Evolutionary conservation across 345 rosid genomes (phyloP).

Genomic region (Populus simonii): DNA sequence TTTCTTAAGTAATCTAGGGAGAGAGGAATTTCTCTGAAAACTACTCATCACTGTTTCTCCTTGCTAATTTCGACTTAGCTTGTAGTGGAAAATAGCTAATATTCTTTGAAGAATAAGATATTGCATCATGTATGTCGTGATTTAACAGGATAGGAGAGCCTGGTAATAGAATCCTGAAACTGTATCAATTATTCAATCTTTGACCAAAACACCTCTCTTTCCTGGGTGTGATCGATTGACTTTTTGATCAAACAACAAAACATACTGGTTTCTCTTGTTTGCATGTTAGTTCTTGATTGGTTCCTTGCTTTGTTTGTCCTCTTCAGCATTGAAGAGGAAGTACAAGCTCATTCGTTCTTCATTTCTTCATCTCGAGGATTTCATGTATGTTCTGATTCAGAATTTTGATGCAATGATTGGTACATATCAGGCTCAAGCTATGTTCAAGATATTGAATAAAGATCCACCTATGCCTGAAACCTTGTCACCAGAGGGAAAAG

Average conservation of each 20-base stretch:
- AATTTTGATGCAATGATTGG: neutral
- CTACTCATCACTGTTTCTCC: neutral
- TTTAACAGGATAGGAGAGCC: neutral
- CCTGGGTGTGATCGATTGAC: neutral
- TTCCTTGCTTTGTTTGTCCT: neutral
- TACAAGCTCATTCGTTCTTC: neutral
- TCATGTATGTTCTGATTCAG: neutral
- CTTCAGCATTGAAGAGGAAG: neutral
- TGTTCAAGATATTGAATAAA: constrained; percentile 58
- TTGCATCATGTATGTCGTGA: neutral
- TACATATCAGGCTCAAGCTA: constrained; percentile 54
- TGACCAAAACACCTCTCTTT: neutral
- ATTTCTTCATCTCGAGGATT: neutral
- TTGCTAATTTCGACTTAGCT: neutral
- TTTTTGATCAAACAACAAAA: neutral
- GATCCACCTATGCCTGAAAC: constrained; percentile 55
- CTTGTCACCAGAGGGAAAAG: constrained; percentile 55
- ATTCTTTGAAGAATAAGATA: neutral
- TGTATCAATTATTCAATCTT: neutral
- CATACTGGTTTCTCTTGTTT: neutral
- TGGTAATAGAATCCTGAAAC: neutral
- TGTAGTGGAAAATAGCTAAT: neutral
- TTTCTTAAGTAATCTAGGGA: neutral
- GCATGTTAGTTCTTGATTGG: neutral
- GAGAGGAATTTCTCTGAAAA: neutral